Evolutionary conservation across 1,139 yeast species (phyloP), one percentile per base, ranked within the genome.

Genomic region (Pichia inconspicua): DNA sequence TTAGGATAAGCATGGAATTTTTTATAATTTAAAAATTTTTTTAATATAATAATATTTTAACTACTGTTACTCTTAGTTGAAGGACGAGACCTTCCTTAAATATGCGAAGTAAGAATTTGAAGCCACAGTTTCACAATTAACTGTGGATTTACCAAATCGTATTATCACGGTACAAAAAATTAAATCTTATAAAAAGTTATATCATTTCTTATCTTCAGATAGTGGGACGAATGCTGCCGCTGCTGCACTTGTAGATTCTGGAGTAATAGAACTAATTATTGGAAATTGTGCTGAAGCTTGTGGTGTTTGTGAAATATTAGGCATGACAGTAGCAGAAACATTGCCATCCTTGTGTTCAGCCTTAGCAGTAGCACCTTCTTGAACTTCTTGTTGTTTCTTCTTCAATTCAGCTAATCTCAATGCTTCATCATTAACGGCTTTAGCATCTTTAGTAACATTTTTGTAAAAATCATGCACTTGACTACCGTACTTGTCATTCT

Each of bases 401-500:
- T 80, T 77, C 61, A 82, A 62, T 45, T 77, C 81, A 25, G 84
- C 84, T 61, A 84, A 71, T 59, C 92, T 73, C 56, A 73, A 71
- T 34, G 94, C 95, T 65, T 84, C 92, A 49, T 71, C 73, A 65
- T 85, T 90, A 45, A 84, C 86, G 49, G 78, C 80, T 45, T 68
- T 67, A 3, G 75, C 84, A 55, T 82, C 85, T 51, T 70, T 70
- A 14, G 76, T 77, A 41, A 80, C 71, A 38, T 64, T 73, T 40
- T 73, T 64, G 66, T 81, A 78, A 65, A 75, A 79, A 14, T 65
- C 62, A 53, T 76, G 78, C 41, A 80, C 67, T 60, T 69, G 75
- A 38, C 73, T 62, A 9, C 85, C 86, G 47, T 74, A 58, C 46
- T 62, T 63, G 48, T 62, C 66, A 35, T 61, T 51, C 55, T 65